Percentiles rank a stretch among this genome's conserved stretches.
phyloP scores from a whole-genome alignment of 495 filamentous ascomycete genomes.

The Aspergillus baeticus region DNA sequence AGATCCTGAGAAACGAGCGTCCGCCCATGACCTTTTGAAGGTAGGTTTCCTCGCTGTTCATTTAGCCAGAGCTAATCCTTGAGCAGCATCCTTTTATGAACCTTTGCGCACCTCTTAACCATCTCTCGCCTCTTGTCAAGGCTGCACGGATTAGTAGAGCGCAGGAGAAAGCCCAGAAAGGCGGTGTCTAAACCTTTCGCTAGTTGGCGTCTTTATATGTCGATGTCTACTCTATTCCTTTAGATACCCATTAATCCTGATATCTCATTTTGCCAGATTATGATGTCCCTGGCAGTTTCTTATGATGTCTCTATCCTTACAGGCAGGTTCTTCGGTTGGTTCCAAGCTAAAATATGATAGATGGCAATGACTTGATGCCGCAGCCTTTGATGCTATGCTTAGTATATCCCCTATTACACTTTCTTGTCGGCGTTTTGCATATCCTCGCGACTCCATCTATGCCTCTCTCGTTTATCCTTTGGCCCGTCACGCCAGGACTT shows the following conservation, averaged over 20 bases:
- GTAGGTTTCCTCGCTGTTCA: slow-evolving; percentile 49
- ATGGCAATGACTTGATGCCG: slow-evolving; percentile 26
- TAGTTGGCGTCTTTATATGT: slow-evolving; percentile 21
- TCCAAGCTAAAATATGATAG: slow-evolving; percentile 21
- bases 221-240: slow-evolving; percentile 34
- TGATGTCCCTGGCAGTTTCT: slow-evolving; percentile 28
- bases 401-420: slow-evolving; percentile 15
- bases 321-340: slow-evolving; percentile 13
- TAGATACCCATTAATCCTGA: slow-evolving; percentile 44
- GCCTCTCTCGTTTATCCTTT: neutral
- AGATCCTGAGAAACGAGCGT: slow-evolving; percentile 93
- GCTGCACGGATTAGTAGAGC: slow-evolving; percentile 79
- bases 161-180: slow-evolving; percentile 77
- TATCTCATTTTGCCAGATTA: slow-evolving; percentile 34
- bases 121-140: slow-evolving; percentile 80
- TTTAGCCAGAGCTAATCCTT: slow-evolving; percentile 25
- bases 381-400: slow-evolving; percentile 6
- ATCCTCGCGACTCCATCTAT: neutral
- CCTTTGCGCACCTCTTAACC: slow-evolving; percentile 67
- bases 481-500: no score
- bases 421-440: slow-evolving; percentile 15
- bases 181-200: slow-evolving; percentile 30
- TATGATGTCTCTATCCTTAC: slow-evolving; percentile 16
- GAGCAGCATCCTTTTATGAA: slow-evolving; percentile 86
- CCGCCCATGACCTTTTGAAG: slow-evolving; percentile 86